Evolutionary conservation across 148 eudicot genomes (phyloP), one percentile per base, ranked within the genome.

Genomic region (Spergularia bocconei): DNA sequence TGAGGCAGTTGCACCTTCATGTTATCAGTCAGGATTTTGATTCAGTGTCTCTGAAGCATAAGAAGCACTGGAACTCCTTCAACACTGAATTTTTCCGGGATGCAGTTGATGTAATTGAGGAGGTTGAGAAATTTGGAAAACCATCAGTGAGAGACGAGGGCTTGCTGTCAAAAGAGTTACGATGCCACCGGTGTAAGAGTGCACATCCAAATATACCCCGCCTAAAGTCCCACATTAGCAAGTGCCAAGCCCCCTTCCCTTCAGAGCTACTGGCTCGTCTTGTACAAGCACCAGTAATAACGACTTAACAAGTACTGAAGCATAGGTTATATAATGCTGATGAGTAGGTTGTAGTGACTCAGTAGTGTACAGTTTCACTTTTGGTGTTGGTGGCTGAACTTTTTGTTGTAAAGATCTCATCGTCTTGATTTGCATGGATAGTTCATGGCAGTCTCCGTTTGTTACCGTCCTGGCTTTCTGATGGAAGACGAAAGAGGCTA

Each of bases 41-140:
- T 79, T 95, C 98, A 6, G 77, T 63, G 56, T 87, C 88, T 80
- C 73, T 95, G 77, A 95, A 84, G 93, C 82, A 95, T 72, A 95
- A 95, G 86, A 95, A 95, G 87, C 98, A 95, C 82, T 95, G 97
- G 98, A 90, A 92, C 84, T 95, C 97, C 54, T 95, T 95, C 80
- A 95, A 79, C 70, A 84, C 93, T 48, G 86, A 88, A n/a, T 95
- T 95, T 73, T 95, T 92, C 80, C 87, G 85, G 36, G 98, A 95
- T 62, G 91, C 93, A 11, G 87, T 84, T 1, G 96, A 92, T 70
- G 97, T 95, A n/a, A 85, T 95, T 0, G 86, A 90, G 75, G 93
- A 95, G 77, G 77, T 90, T 55, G 85, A 83, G 51, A 76, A 75
- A 54, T 58, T 47, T 19, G 96, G 93, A 6, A 85, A 72, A 67